A percentile compares a stretch with the other conserved stretches of the same genome.
Evolutionary conservation across 139 green algal genomes (phyloP).

Genomic region (Nannochloris sp.): DNA sequence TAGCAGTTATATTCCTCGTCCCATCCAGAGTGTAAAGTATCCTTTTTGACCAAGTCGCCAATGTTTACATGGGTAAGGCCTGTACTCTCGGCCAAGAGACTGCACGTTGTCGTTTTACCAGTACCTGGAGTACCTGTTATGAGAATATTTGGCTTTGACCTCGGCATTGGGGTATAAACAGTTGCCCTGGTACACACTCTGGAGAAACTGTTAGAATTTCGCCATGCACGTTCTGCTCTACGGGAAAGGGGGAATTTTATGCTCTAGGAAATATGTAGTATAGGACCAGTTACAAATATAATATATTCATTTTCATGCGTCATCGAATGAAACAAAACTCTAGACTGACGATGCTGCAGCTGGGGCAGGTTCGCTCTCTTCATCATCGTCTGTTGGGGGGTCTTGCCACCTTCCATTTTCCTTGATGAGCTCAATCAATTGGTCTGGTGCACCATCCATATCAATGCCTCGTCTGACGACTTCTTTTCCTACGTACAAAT

Average conservation of each 20-base stretch:
- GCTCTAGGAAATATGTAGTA: no score
- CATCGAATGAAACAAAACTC: background rate
- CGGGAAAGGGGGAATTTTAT: no score
- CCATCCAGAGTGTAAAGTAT: slow-evolving; percentile 64
- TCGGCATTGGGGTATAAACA: background rate
- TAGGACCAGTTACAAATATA: no score
- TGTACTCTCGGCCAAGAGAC: slow-evolving; percentile 49
- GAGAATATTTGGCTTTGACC: slow-evolving; percentile 68
- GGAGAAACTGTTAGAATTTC: no score
- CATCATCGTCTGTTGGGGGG: slow-evolving; percentile 36
- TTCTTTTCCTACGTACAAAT: slow-evolving; percentile 99
- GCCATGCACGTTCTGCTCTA: no score
- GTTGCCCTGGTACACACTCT: no score
- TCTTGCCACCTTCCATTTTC: slow-evolving; percentile 13
- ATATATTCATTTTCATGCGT: background rate
- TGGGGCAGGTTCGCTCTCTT: slow-evolving; percentile 10
- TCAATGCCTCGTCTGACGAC: slow-evolving; percentile 80
- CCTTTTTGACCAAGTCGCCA: slow-evolving; percentile 69
- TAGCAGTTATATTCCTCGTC: slow-evolving; percentile 78
- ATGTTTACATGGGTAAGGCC: slow-evolving; percentile 76
- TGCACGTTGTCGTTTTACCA: slow-evolving; percentile 77
- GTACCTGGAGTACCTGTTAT: slow-evolving; percentile 93
- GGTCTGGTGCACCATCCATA: slow-evolving; percentile 74
- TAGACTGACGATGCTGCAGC: background rate
- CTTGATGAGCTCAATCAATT: slow-evolving; percentile 96